Conservation (phyloP, 257 asterid genomes). For the Solanum corneliomulleri region DNA sequence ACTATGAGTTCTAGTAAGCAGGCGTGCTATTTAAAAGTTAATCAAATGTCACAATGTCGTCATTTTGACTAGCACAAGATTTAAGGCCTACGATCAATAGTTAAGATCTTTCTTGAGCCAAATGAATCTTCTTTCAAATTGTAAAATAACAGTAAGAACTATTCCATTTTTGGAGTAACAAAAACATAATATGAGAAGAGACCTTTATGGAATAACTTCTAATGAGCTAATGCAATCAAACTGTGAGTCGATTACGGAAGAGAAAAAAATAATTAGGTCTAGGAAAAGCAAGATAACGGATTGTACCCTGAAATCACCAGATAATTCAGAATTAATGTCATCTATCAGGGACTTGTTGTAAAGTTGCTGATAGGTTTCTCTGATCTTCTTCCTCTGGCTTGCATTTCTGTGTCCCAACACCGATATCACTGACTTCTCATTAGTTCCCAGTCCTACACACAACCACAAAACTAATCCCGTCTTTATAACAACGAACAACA, state of each 20-base stretch:
- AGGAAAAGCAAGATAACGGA: neutral
- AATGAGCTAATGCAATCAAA: neutral
- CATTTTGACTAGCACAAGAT: neutral
- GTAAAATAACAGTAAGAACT: neutral
- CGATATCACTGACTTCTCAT: constrained; percentile 50
- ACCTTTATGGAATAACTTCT: neutral
- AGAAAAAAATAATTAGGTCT: neutral
- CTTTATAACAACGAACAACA: neutral
- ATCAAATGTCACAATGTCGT: neutral
- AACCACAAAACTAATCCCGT: neutral
- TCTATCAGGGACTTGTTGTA: constrained; percentile 49
- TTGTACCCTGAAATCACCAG: constrained; percentile 71
- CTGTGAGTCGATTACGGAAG: neutral
- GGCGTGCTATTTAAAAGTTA: neutral
- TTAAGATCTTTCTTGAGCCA: neutral
- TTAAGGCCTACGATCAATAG: neutral
- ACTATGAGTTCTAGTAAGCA: neutral
- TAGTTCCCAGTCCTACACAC: constrained; percentile 58
- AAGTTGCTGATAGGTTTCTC: constrained; percentile 44
- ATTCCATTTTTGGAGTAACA: neutral
- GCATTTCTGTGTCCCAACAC: constrained; percentile 63
- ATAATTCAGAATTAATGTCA: constrained; percentile 38
- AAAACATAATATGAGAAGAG: no score
- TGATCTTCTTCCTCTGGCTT: constrained; percentile 50
- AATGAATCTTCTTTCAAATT: neutral